Percentiles rank a stretch among this genome's conserved stretches.
Conservation (phyloP, 176 grass and related monocot species). For the Elaeis guineensis region DNA sequence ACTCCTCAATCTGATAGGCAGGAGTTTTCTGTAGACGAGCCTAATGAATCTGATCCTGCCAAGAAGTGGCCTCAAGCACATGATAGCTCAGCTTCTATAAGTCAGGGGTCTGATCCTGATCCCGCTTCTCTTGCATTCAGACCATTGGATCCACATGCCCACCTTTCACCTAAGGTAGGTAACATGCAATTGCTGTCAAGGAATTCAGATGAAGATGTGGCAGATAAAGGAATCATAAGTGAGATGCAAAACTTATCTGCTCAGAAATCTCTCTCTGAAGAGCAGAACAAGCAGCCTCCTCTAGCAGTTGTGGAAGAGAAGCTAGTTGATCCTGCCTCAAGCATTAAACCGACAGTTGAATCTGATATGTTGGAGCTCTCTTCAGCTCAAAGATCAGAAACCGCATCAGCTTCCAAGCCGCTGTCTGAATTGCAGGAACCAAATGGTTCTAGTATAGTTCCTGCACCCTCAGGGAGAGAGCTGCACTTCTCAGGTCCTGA, state of each 20-base stretch:
- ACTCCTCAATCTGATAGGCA: constrained; percentile 29
- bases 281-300: background rate
- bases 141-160: constrained; percentile 30
- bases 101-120: constrained; percentile 22
- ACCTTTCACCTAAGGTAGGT: constrained; percentile 24
- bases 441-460: constrained; percentile 39
- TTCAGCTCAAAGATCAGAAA: constrained; percentile 32
- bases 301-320: background rate
- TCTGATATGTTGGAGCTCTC: constrained; percentile 36
- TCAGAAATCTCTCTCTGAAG: background rate
- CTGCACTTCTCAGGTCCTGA: constrained; percentile 55
- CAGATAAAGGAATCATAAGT: constrained; percentile 4
- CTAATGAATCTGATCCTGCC: constrained; percentile 17
- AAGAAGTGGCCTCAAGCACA: constrained; percentile 29
- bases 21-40: constrained; percentile 1
- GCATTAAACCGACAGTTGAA: constrained; percentile 8
- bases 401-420: constrained; percentile 11
- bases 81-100: constrained; percentile 29
- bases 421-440: constrained; percentile 31
- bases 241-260: too few species aligned
- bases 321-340: background rate
- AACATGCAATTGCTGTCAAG: constrained; percentile 31
- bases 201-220: constrained; percentile 26
- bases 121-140: constrained; percentile 24
- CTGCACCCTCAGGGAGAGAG: constrained; percentile 48